A percentile compares a stretch with the other conserved stretches of the same genome.
Evolutionary conservation across 2,329 filamentous ascomycete genomes (phyloP).

Genomic region (Phyllosticta citriasiana): DNA sequence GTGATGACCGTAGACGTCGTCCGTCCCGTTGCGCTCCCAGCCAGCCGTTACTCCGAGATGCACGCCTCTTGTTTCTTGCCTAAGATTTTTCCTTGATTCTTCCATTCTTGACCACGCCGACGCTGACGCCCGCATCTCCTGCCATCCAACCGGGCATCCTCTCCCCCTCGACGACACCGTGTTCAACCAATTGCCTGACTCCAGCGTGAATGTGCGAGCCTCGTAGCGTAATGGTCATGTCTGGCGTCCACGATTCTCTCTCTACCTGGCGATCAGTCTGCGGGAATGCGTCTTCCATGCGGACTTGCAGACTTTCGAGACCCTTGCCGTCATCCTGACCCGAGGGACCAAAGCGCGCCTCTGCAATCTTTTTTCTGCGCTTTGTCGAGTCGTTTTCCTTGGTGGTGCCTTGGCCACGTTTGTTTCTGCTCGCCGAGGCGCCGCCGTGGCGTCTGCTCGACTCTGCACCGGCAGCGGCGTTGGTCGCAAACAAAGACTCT

Average conservation of each 20-base stretch:
- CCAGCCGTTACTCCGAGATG: neutral
- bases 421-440: neutral
- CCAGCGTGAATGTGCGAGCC: slow-evolving; percentile 75
- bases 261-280: neutral
- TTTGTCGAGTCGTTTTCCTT: slow-evolving; percentile 33
- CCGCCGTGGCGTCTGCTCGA: neutral
- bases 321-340: slow-evolving; percentile 27
- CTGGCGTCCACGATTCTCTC: slow-evolving; percentile 42
- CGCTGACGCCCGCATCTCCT: slow-evolving; percentile 71
- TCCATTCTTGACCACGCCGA: slow-evolving; percentile 58
- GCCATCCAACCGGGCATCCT: slow-evolving; percentile 87
- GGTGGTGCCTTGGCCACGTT: neutral
- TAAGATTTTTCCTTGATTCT: slow-evolving; percentile 36
- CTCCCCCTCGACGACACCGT: slow-evolving; percentile 63
- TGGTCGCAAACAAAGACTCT: neutral
- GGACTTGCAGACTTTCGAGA: slow-evolving; percentile 40
- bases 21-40: neutral
- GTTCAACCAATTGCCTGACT: slow-evolving; percentile 65
- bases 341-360: slow-evolving; percentile 58
- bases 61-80: neutral
- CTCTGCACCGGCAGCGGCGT: neutral
- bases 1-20: neutral
- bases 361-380: slow-evolving; percentile 50
- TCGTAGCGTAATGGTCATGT: slow-evolving; percentile 57
- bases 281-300: slow-evolving; percentile 38